Conservation (phyloP, 1,284 basidiomycete genomes). For the Ganoderma resinaceum region DNA sequence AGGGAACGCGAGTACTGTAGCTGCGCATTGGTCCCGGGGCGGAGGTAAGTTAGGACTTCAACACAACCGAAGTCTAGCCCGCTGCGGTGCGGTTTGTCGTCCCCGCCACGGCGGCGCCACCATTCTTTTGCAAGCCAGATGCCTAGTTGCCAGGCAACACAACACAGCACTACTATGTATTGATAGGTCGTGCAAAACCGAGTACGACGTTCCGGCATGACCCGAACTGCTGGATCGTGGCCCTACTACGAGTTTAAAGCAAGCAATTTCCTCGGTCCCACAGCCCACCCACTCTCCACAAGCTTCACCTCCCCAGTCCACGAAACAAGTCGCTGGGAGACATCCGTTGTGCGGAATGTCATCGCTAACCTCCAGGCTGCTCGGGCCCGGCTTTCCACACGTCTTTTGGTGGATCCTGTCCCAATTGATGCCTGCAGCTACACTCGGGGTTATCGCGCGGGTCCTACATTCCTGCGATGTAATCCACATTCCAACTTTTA, state of each 20-base stretch:
- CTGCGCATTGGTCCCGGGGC: too few species aligned
- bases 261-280: not conserved
- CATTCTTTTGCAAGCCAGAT: too few species aligned
- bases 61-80: too few species aligned
- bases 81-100: too few species aligned
- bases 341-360: not conserved
- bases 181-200: too few species aligned
- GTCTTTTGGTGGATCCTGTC: not conserved
- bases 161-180: too few species aligned
- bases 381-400: slow-evolving; percentile 10
- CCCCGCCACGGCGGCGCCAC: too few species aligned
- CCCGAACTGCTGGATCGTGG: too few species aligned
- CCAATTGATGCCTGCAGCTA: not conserved
- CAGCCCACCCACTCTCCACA: not conserved
- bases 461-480: not conserved
- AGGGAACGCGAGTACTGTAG: too few species aligned
- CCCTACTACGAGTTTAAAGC: not conserved
- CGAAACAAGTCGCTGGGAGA: not conserved
- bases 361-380: not conserved
- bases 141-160: too few species aligned
- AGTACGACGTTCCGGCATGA: too few species aligned
- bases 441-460: not conserved
- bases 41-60: too few species aligned
- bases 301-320: not conserved
- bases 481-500: not conserved